A percentile compares a stretch with the other conserved stretches of the same genome.
Evolutionary conservation across 1,284 basidiomycete genomes (phyloP).

Genomic region (Moesziomyces antarcticus): DNA sequence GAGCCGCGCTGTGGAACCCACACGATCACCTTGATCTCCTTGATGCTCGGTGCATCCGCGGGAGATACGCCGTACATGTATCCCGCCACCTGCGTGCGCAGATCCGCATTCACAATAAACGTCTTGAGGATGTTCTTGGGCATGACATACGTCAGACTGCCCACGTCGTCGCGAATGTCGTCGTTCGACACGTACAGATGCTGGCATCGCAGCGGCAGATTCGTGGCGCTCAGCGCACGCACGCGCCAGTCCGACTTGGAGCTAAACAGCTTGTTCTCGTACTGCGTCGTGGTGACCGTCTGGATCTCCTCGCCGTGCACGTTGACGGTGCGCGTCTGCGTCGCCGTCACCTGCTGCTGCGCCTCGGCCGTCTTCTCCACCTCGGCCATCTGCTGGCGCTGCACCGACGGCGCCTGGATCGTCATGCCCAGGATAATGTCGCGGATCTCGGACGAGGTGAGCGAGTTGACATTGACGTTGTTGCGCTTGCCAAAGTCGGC

Average conservation of each 20-base stretch:
- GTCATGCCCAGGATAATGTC: conserved; percentile 75
- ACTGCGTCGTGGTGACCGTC: conserved; percentile 95
- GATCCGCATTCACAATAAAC: conserved; percentile 91
- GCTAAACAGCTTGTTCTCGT: conserved; percentile 96
- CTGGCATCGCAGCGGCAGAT: conserved; percentile 92
- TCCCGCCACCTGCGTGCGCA: conserved; percentile 94
- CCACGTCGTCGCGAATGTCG: conserved; percentile 96
- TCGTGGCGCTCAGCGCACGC: conserved; percentile 93
- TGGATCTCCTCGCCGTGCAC: conserved; percentile 97
- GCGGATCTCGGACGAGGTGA: conserved; percentile 92
- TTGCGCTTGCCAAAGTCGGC: conserved; percentile 99
- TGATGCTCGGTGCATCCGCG: conserved; percentile 95
- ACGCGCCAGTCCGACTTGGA: conserved; percentile 99
- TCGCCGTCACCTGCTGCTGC: conserved; percentile 91
- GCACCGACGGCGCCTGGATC: conserved; percentile 82
- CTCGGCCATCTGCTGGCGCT: conserved; percentile 99
- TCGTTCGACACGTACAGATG: conserved; percentile 99
- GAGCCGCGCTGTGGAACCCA: conserved; percentile 97
- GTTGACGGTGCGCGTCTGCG: conserved; percentile 97
- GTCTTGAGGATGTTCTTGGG: conserved; percentile 97
- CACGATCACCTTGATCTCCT: conserved; percentile 96
- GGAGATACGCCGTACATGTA: conserved; percentile 93
- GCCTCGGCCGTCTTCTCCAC: conserved; percentile 92
- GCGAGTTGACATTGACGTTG: conserved; percentile 96
- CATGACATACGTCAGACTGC: conserved; percentile 91